Evolutionary conservation across 257 asterid species (phyloP).

Genomic region (Solanum habrochaites): DNA sequence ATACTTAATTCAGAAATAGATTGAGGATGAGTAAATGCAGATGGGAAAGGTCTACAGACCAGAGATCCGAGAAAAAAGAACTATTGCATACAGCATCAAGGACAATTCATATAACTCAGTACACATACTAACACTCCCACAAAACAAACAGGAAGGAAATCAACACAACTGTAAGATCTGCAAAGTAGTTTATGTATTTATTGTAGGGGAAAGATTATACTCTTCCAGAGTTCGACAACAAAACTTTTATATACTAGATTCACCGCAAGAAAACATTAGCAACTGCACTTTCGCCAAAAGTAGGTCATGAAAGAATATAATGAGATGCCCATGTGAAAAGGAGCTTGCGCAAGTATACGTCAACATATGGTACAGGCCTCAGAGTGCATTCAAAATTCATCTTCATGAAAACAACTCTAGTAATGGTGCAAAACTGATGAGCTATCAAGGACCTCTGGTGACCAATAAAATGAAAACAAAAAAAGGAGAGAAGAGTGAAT

Average conservation of each 20-base stretch:
- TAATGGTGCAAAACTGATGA: not conserved
- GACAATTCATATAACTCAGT: not conserved
- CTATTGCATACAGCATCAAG: not conserved
- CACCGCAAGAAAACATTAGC: not conserved
- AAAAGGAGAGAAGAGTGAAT: not conserved
- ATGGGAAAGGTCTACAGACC: not conserved
- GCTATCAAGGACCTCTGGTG: not conserved
- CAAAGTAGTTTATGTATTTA: not conserved
- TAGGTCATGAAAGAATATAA: not conserved
- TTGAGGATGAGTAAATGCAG: not conserved
- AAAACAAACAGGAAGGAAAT: not conserved
- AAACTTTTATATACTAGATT: not conserved
- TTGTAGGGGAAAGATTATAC: not conserved
- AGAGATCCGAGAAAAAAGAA: not conserved
- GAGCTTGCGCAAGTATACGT: not conserved
- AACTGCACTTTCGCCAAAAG: not conserved
- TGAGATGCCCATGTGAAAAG: not conserved
- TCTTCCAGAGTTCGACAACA: not conserved
- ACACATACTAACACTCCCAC: not conserved
- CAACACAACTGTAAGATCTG: not conserved
- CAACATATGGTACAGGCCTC: not conserved
- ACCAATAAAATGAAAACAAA: not conserved
- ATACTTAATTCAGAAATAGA: not conserved
- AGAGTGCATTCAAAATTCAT: not conserved
- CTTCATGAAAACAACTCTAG: not conserved